Percentiles rank a stretch among this genome's conserved stretches.
Evolutionary conservation across 208 protist genomes (phyloP).

Genomic region (Leishmania arabica): DNA sequence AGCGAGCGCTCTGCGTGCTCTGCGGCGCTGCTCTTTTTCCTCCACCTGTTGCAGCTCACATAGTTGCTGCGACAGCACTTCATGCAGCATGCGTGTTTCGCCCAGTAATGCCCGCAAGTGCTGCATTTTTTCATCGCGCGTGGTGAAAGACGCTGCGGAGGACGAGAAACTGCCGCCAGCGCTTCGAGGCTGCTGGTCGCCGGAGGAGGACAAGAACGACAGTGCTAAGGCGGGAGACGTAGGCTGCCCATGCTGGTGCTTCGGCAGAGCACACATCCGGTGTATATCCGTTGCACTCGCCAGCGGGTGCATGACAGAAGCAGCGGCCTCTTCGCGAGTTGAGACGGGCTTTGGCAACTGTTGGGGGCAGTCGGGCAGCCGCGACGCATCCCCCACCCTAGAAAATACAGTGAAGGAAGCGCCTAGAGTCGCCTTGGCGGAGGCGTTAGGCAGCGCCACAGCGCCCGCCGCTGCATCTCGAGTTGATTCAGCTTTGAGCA

Average conservation of each 20-base stretch:
- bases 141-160: not conserved
- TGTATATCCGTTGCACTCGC: not conserved
- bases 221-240: not conserved
- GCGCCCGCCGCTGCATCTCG: not conserved
- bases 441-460: not conserved
- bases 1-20: not conserved
- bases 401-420: not conserved
- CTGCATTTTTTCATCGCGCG: not conserved
- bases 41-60: constrained; percentile 11
- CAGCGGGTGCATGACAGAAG: not conserved
- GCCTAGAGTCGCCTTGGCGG: not conserved
- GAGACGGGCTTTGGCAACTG: not conserved
- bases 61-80: constrained; percentile 16
- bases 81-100: constrained; percentile 20
- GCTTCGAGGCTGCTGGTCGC: not conserved
- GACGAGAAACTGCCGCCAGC: not conserved
- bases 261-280: not conserved
- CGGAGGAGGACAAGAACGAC: not conserved
- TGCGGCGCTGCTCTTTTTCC: not conserved
- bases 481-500: not conserved
- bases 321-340: not conserved
- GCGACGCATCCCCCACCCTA: no score
- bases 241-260: not conserved
- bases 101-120: constrained; percentile 7
- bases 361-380: not conserved